phyloP scores from a whole-genome alignment of 2,329 filamentous ascomycete species.

The Aspergillaceae sp. region DNA sequence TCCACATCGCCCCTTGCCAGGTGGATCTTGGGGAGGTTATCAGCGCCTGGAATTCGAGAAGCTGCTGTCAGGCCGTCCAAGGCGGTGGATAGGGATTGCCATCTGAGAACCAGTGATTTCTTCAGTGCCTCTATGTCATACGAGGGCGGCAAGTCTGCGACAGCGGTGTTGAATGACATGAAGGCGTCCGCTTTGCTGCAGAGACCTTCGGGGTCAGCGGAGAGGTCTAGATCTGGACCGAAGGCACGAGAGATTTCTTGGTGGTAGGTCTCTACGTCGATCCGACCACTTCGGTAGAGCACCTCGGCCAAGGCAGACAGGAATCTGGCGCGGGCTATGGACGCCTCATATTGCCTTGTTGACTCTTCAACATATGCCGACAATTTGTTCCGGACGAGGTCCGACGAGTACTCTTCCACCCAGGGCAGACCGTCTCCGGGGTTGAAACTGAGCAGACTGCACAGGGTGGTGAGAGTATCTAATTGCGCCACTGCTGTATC shows the following conservation, averaged over 20 bases:
- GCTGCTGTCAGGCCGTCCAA: conserved; percentile 44
- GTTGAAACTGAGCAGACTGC: conserved; percentile 40
- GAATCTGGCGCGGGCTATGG: conserved; percentile 50
- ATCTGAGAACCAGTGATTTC: conserved; percentile 33
- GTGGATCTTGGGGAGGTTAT: conserved; percentile 47
- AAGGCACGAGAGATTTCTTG: conserved; percentile 36
- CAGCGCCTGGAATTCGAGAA: conserved; percentile 42
- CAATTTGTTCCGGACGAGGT: conserved; percentile 47
- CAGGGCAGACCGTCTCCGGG: conserved; percentile 42
- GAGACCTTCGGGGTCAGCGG: conserved; percentile 40
- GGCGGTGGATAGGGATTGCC: conserved; percentile 46
- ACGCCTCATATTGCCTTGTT: conserved; percentile 42
- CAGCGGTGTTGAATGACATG: conserved; percentile 44
- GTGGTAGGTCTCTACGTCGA: conserved; percentile 47
- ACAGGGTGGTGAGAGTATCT: conserved; percentile 45
- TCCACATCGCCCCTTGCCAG: conserved; percentile 49
- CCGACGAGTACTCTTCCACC: conserved; percentile 49
- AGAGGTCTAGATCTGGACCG: conserved; percentile 31
- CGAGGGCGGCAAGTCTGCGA: conserved; percentile 27
- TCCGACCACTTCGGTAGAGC: conserved; percentile 45
- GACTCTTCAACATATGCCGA: conserved; percentile 43
- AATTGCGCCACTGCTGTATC: conserved; percentile 61
- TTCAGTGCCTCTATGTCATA: conserved; percentile 21
- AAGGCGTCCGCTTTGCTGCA: conserved; percentile 51
- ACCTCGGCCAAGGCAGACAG: conserved; percentile 48